Base-by-base conservation (phyloP, 2,329 filamentous ascomycete genomes). In the Tolypocladium sp. region DNA sequence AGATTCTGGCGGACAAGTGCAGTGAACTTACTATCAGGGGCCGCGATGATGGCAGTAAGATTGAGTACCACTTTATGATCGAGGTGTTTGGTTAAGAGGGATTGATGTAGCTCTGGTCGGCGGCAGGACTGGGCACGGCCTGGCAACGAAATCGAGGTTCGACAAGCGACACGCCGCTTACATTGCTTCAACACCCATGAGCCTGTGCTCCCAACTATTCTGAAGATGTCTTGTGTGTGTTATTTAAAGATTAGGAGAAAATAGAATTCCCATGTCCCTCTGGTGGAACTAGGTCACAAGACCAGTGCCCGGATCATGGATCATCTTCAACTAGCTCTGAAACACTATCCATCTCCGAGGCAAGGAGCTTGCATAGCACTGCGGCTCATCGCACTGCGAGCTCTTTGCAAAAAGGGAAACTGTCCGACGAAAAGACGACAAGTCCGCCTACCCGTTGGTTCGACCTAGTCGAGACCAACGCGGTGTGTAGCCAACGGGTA, bases 51-150 rank as follows among this genome's bases (percentile, higher is more conserved):
- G 79, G 76, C 20, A 77, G 75, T 56, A 78, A 76, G 65, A 74
- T 85, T 40, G 73, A 82, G 65, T 84, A 84, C 67, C 73, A 80
- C 57, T 84, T 84, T 57, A 80, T 82, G 75, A 81, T 82, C 59
- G 82, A 84, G 63, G 80, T 84, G 0, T 84, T 84, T 71, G 79
- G 76, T 3, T 80, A 20, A 17, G 30, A 33, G 1, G 27, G 30
- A 8, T 33, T 33, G 30, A 17, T 17, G 15, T 15, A 2, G 20
- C 20, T 10, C 20, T 42, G 40, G 20, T n/a, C 17, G 15, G 20
- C 7, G 40, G 40, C 20, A n/a, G 40, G 40, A 42, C 2, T 42
- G 20, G 9, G 40, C 20, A n/a, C 20, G 20, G 10, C 3, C 40
- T 9, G 40, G 10, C 4, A 42, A 42, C 20, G 40, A 42, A n/a